A percentile compares a stretch with the other conserved stretches of the same genome.
Evolutionary conservation across 106 monocot species (phyloP).

Genomic region (Allium sativum): DNA sequence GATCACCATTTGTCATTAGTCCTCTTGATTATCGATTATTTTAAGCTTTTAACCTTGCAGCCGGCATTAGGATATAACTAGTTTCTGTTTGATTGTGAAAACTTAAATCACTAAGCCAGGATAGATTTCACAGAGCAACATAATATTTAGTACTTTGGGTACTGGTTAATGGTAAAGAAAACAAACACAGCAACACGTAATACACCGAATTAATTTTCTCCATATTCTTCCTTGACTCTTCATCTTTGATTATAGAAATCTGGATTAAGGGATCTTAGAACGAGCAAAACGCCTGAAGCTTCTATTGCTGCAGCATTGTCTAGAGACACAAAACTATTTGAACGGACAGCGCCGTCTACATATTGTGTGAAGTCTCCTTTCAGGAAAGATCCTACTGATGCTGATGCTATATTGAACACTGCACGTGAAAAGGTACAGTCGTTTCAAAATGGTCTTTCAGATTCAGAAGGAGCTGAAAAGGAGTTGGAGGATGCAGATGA

Average conservation of each 20-base stretch:
- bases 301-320: constrained; percentile 98
- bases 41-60: too few species aligned
- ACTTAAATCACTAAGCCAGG: too few species aligned
- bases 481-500: constrained; percentile 70
- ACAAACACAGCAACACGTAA: too few species aligned
- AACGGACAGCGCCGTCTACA: constrained; percentile 97
- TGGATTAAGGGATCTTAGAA: constrained; percentile 92
- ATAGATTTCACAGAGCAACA: too few species aligned
- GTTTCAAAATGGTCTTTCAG: constrained; percentile 80
- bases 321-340: constrained; percentile 86
- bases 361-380: constrained; percentile 79
- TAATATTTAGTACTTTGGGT: too few species aligned
- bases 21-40: too few species aligned
- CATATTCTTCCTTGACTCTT: constrained; percentile 1
- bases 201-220: too few species aligned
- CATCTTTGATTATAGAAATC: constrained; percentile 48
- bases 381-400: constrained; percentile 87
- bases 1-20: neutral
- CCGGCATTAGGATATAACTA: too few species aligned
- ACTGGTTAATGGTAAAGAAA: too few species aligned
- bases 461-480: constrained; percentile 85
- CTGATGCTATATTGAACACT: constrained; percentile 65
- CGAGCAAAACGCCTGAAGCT: constrained; percentile 99
- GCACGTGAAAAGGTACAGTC: constrained; percentile 81
- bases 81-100: too few species aligned